Base-by-base conservation (phyloP, 2,329 filamentous ascomycete species). In the Geosmithia flava region DNA sequence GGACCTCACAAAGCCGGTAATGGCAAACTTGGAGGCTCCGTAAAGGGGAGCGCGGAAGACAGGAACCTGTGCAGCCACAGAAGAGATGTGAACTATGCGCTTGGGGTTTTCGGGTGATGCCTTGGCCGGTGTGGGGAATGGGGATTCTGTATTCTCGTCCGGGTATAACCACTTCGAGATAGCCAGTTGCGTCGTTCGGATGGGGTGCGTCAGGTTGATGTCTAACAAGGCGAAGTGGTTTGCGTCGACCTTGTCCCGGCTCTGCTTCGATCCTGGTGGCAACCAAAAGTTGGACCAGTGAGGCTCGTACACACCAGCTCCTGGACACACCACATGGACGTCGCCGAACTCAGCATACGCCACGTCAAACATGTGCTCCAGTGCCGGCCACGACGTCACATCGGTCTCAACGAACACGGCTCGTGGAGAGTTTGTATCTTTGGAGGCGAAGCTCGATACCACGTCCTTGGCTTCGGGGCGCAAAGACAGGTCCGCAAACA, bases 241-340 rank as follows among this genome's bases (percentile, higher is more conserved):
- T 1, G 52, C 53, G 0, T 62, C 58, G 0, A 50, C 8, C 4
- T 49, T 55, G 44, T 68, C 66, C 1, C 51, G 56, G 49, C 62
- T 63, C 45, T 60, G 58, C 0, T 53, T 16, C 0, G 64, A 62
- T 0, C 65, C 67, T 0, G 67, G 67, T 2, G 67, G 66, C 33
- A 62, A 59, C 67, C 67, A 70, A 46, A 70, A 70, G 55, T 54
- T 63, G 15, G 65, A 66, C 61, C 61, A 68, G 6, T 57, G 52
- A 53, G 70, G 71, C 50, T 73, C 71, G 46, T 68, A 74, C 3
- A 74, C 58, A 27, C 70, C 70, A 0, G 70, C 70, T 0, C 69
- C 69, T 0, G 70, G 68, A 39, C 68, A 71, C 3, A 72, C 56
- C 20, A 74, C 62, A 44, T 68, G 66, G 50, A 68, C 59, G 2